A percentile compares a stretch with the other conserved stretches of the same genome.
phyloP scores from a whole-genome alignment of 2,329 filamentous ascomycete genomes.

The Exophiala lecanii-corni region DNA sequence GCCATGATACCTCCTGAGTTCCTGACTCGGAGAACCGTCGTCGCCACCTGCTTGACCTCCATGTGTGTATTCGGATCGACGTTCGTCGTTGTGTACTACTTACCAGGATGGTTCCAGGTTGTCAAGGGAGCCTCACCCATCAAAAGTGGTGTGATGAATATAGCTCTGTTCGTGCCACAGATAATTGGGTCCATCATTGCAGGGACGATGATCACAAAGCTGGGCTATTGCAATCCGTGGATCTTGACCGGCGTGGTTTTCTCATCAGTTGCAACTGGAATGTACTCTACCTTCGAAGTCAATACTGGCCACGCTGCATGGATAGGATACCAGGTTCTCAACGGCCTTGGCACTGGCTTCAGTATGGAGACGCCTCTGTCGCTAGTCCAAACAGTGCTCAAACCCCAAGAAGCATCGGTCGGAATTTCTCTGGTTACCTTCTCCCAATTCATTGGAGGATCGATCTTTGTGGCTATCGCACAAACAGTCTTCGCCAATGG shows the following conservation, averaged over 20 bases:
- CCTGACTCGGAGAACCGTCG: constrained; percentile 8
- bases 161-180: constrained; percentile 24
- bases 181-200: constrained; percentile 14
- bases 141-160: constrained; percentile 23
- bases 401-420: constrained; percentile 19
- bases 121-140: constrained; percentile 33
- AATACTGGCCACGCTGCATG: constrained; percentile 24
- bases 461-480: constrained; percentile 23
- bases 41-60: constrained; percentile 15
- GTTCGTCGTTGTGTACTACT: constrained; percentile 30
- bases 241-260: constrained; percentile 29
- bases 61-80: constrained; percentile 12
- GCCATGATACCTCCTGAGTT: constrained; percentile 23
- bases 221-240: constrained; percentile 35
- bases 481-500: constrained; percentile 24
- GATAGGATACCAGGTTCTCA: constrained; percentile 32
- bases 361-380: constrained; percentile 29
- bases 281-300: constrained; percentile 31
- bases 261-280: constrained; percentile 30
- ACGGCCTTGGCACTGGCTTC: constrained; percentile 23
- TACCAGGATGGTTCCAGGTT: constrained; percentile 45
- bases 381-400: constrained; percentile 24
- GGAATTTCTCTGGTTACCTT: constrained; percentile 23
- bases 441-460: constrained; percentile 24
- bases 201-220: constrained; percentile 21